Evolutionary conservation across 2,329 filamentous ascomycete genomes (phyloP), one percentile per base, ranked within the genome.

Genomic region (Claviceps purpurea): DNA sequence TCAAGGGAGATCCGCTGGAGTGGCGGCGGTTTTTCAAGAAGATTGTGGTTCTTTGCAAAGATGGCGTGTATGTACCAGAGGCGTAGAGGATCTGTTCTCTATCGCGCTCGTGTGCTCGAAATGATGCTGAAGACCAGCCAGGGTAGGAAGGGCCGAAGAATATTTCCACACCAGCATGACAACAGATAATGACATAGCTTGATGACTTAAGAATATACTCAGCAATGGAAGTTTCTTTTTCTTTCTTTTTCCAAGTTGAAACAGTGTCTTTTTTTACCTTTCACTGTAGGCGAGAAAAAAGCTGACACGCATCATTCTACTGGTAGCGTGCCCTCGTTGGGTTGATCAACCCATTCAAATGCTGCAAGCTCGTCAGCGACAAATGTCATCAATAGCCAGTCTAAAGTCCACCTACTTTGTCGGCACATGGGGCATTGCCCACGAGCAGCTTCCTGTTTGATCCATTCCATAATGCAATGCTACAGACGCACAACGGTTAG

Each of bases 1-100:
- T 87, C 51, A 96, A 95, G 71, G 93, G 93, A 5, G 93, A 98
- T 71, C 93, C 93, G 5, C 70, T 98, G 49, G 91, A 97, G 71
- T 98, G 94, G 93, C 80, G 93, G 55, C 76, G 93, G 38, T 89
- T 98, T 65, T 98, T 98, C 75, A 98, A 98, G 71, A 90, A 89
- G 67, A 79, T 96, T n/a, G 87, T 87, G 34, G 75, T 94, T 56
- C 73, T 91, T 55, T 94, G 90, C 70, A 87, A 87, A 63, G 89
- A 95, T 64, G 89, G 82, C 8, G 84, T 97, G 45, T 87, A 82
- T 65, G 67, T 72, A 54, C 70, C 70, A 2, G 70, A 73, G 47
- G 55, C 64, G 56, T 71, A 70, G 65, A 61, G 52, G 54, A 20
- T 34, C 16, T 45, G 10, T 40, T 18, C 39, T 40, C 16, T 40